A percentile compares a stretch with the other conserved stretches of the same genome.
Conservation (phyloP, 108 stramenopile species). For the Cyclotella distinguenda region DNA sequence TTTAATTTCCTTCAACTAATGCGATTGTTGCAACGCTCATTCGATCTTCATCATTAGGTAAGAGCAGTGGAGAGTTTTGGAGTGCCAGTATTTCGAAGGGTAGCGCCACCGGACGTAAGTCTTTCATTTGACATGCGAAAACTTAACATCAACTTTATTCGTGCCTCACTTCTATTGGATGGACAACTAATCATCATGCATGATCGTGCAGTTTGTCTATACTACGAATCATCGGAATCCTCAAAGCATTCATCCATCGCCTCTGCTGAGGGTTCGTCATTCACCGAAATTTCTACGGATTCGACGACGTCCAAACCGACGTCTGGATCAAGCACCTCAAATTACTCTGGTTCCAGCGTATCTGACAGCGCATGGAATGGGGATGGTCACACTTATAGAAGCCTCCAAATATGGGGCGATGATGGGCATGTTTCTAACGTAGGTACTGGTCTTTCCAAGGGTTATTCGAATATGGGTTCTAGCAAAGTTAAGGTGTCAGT, state of each 20-base stretch:
- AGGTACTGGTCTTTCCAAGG: neutral
- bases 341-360: neutral
- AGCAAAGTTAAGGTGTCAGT: neutral
- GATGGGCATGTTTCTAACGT: neutral
- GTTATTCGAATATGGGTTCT: neutral
- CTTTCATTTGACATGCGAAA: neutral
- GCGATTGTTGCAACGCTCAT: neutral
- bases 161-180: too few relatives aligned
- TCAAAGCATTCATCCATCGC: neutral
- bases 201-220: conserved; percentile 7
- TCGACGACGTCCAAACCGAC: too few relatives aligned
- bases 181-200: neutral
- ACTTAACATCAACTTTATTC: neutral
- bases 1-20: neutral
- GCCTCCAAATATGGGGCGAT: conserved; percentile 4
- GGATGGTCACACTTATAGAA: neutral
- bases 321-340: too few relatives aligned
- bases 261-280: neutral
- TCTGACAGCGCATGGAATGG: neutral
- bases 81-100: neutral
- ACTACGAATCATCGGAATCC: neutral
- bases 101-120: conserved; percentile 2
- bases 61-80: conserved; percentile 2
- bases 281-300: neutral
- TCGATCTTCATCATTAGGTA: neutral